Percentiles rank a stretch among this genome's conserved stretches.
phyloP scores from a whole-genome alignment of 768 basidiomycete species.

The Lactarius evosmus region DNA sequence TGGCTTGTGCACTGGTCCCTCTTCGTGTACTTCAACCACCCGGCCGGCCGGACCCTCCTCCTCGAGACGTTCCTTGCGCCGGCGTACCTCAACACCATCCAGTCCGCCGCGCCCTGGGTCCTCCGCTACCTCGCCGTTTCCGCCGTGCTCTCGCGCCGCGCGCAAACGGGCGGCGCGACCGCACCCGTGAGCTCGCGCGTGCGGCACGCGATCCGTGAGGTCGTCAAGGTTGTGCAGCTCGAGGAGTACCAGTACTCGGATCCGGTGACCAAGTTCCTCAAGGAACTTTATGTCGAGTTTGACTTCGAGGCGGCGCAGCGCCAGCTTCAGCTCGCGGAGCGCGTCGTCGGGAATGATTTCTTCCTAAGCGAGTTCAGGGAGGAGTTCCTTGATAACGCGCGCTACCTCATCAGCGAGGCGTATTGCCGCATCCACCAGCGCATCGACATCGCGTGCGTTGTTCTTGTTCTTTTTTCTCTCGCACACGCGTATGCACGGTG shows the following conservation, averaged over 20 bases:
- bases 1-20: slow-evolving; percentile 98
- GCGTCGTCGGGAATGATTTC: slow-evolving; percentile 87
- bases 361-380: slow-evolving; percentile 89
- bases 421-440: slow-evolving; percentile 96
- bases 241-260: slow-evolving; percentile 97
- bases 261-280: slow-evolving; percentile 89
- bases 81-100: slow-evolving; percentile 97
- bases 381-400: slow-evolving; percentile 94
- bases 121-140: slow-evolving; percentile 92
- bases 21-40: slow-evolving; percentile 98
- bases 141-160: slow-evolving; percentile 86
- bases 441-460: slow-evolving; percentile 76
- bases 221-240: slow-evolving; percentile 90
- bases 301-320: slow-evolving; percentile 94
- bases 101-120: slow-evolving; percentile 92
- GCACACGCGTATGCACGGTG: not conserved
- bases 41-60: slow-evolving; percentile 83
- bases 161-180: slow-evolving; percentile 47
- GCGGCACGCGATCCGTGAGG: slow-evolving; percentile 83
- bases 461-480: not conserved
- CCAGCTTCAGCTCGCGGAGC: slow-evolving; percentile 72
- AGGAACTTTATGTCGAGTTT: slow-evolving; percentile 91
- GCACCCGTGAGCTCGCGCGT: slow-evolving; percentile 62
- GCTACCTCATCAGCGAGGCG: slow-evolving; percentile 94
- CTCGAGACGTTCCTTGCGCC: slow-evolving; percentile 97